A percentile compares a stretch with the other conserved stretches of the same genome.
These are phyloP conservation scores for Ceratocystis huliohia DNA, from an alignment of 2,329 filamentous ascomycete genomes.

Conservation along the genomic window DNA sequence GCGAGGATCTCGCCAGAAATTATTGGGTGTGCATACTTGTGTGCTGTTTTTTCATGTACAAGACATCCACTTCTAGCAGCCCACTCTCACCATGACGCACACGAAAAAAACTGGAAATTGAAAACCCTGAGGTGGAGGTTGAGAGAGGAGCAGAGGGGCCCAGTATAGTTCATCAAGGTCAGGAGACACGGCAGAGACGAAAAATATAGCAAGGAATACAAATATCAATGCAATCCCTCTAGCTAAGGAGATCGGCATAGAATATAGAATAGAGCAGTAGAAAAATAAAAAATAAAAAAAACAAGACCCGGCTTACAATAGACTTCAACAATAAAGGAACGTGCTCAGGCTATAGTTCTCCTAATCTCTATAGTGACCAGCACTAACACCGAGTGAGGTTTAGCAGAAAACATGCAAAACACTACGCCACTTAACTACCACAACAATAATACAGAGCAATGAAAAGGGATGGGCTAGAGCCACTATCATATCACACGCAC, in stretches of 20 bases:
- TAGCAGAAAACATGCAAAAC: background rate
- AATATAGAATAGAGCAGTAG: background rate
- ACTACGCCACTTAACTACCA: background rate
- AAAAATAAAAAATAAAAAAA: background rate
- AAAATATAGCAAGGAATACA: background rate
- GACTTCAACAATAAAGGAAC: background rate
- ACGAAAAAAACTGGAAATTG: background rate
- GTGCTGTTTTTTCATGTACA: background rate
- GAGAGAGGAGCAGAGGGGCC: too few relatives aligned
- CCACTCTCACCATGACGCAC: background rate
- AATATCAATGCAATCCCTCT: background rate
- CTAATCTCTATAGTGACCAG: constrained; percentile 6
- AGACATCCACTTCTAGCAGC: background rate
- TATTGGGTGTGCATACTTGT: background rate
- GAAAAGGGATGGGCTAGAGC: background rate
- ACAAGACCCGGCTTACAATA: background rate
- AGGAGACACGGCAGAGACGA: background rate
- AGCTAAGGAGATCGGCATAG: background rate
- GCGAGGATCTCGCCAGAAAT: background rate
- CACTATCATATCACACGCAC: too few relatives aligned
- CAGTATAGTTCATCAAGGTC: background rate
- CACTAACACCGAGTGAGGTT: constrained; percentile 5
- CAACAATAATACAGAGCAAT: too few relatives aligned
- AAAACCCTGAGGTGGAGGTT: background rate
- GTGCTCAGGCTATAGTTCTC: constrained; percentile 1